Base-by-base conservation (phyloP, 768 basidiomycete genomes). In the Mycena latifolia region DNA sequence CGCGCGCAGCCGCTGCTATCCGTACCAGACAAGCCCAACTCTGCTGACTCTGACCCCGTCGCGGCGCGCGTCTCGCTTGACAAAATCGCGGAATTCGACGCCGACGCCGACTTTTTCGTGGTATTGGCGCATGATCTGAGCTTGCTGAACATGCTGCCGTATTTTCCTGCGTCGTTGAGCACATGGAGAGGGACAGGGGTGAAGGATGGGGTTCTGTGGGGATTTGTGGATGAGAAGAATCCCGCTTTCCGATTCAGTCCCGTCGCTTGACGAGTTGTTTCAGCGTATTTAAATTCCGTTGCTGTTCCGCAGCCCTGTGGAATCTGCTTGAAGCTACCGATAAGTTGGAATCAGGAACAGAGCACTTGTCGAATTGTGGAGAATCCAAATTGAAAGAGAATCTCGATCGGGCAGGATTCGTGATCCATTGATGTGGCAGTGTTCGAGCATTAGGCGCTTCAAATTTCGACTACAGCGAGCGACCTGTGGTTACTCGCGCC, bases 111-210 rank as follows among this genome's bases (percentile, higher is more conserved):
- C 37, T 61, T 70, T 25, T 58, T 72, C 18, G 66, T 67, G 10
- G 29, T 70, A 3, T 11, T 72, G 22, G 52, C 71, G 39, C 71
- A 72, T 33, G 71, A 72, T 64, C 0, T 20, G 51, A 70, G 59
- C 28, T 33, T 71, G 39, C 18, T 55, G n/a, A 52, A n/a, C 2
- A 48, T 53, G 28, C 11, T 70, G n/a, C 61, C 65, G 14, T 62
- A 67, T 43, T 70, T 67, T 37, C 65, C 69, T 18, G 48, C 27
- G n/a, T 58, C 60, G 25, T n/a, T 70, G 35, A 46, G 8, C 22
- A 33, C 51, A 15, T 70, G 69, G 69, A 55, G 59, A 52, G 61
- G 33, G 20, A 25, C 33, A 1, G 35, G 31, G 18, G 24, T 61
- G 10, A 70, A 70, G 61, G 61, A 66, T 18, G 12, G 55, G 18